phyloP scores from a whole-genome alignment of 495 filamentous ascomycete genomes.

The Astrothelium subdiscretum region DNA sequence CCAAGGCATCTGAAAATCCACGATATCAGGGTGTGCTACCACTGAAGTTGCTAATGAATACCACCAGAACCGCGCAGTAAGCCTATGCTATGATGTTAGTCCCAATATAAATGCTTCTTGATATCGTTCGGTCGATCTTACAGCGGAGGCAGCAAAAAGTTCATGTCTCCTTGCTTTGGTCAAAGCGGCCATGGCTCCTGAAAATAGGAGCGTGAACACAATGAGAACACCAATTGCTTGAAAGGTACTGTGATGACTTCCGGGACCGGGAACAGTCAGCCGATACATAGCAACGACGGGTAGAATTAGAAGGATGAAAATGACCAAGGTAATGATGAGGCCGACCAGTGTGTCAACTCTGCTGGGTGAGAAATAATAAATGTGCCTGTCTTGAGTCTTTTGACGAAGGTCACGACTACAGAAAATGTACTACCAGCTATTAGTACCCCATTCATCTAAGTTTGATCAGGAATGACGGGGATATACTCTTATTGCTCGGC shows the following conservation, averaged over 20 bases:
- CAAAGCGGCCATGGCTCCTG: conserved; percentile 23
- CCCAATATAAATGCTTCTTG: not conserved
- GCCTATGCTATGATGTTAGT: conserved; percentile 5
- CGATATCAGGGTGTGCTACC: not conserved
- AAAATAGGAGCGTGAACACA: conserved; percentile 29
- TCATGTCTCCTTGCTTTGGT: conserved; percentile 34
- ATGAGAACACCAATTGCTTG: conserved; percentile 23
- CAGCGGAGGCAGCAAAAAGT: conserved; percentile 35
- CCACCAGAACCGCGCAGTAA: conserved; percentile 26
- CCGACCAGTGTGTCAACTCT: conserved; percentile 28
- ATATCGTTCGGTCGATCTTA: not conserved
- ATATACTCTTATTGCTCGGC: conserved; percentile 20
- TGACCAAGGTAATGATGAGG: conserved; percentile 25
- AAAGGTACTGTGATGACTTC: conserved; percentile 1
- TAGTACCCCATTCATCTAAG: not conserved
- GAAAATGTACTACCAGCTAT: conserved; percentile 18
- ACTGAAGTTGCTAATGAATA: conserved; percentile 24
- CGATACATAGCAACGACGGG: conserved; percentile 32
- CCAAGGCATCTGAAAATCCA: too few relatives aligned
- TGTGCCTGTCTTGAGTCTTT: conserved; percentile 24
- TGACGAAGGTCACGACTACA: conserved; percentile 24
- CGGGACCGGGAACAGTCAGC: conserved; percentile 13
- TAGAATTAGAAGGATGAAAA: conserved; percentile 31
- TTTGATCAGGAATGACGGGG: too few relatives aligned
- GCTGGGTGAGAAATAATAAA: conserved; percentile 27